Percentiles rank a stretch among this genome's conserved stretches.
phyloP scores from a whole-genome alignment of 371 early-diverging fungal species.

The Mucor mucedo region DNA sequence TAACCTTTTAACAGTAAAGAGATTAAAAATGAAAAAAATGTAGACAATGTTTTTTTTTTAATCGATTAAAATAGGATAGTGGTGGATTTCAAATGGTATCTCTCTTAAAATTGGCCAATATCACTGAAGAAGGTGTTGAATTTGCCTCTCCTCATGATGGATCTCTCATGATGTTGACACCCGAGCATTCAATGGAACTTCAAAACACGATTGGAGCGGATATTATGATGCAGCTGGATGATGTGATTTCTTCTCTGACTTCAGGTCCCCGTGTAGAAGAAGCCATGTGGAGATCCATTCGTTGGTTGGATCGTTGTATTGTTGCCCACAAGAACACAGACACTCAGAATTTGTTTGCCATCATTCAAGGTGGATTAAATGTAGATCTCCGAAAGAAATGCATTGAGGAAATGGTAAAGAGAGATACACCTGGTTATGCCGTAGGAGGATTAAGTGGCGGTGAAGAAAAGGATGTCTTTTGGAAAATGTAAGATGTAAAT shows the following conservation, averaged over 20 bases:
- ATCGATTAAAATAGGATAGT: slow-evolving; percentile 60
- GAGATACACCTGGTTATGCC: slow-evolving; percentile 91
- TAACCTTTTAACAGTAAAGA: slow-evolving; percentile 81
- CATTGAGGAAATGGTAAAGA: slow-evolving; percentile 86
- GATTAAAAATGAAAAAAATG: neutral
- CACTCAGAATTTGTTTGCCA: slow-evolving; percentile 92
- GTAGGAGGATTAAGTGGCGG: slow-evolving; percentile 97
- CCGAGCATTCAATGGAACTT: slow-evolving; percentile 91
- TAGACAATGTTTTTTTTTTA: neutral
- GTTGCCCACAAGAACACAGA: slow-evolving; percentile 76
- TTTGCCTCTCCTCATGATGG: slow-evolving; percentile 89
- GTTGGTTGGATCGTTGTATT: slow-evolving; percentile 96
- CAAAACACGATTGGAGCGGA: slow-evolving; percentile 97
- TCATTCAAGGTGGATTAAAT: slow-evolving; percentile 94
- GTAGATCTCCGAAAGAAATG: slow-evolving; percentile 77
- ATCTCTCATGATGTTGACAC: slow-evolving; percentile 88
- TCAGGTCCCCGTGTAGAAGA: slow-evolving; percentile 87
- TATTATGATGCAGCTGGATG: slow-evolving; percentile 98
- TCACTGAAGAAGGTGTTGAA: slow-evolving; percentile 93
- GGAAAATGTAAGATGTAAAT: slow-evolving; percentile 67
- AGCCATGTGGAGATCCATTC: slow-evolving; percentile 92
- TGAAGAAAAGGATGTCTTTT: slow-evolving; percentile 93
- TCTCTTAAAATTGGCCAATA: slow-evolving; percentile 81
- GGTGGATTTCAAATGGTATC: slow-evolving; percentile 98
- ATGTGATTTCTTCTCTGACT: slow-evolving; percentile 91